These are phyloP conservation scores for Rosellinia necatrix DNA, from an alignment of 2,329 filamentous ascomycete species.

Conservation along the genomic window DNA sequence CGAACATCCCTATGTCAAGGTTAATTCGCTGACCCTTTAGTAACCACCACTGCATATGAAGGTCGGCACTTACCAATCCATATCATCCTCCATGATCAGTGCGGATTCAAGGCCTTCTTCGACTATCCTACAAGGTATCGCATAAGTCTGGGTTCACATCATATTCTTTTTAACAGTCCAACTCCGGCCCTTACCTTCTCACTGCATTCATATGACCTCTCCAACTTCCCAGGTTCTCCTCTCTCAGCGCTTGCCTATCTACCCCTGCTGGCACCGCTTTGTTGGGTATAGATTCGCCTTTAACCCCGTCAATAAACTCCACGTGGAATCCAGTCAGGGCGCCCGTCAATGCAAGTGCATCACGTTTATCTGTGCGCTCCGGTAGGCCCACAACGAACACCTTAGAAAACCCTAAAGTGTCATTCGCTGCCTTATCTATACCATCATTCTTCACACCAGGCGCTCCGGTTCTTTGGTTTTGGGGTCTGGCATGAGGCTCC, in stretches of 20 bases:
- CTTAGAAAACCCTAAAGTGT: conserved; percentile 40
- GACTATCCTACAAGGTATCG: conserved; percentile 36
- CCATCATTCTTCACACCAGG: not conserved
- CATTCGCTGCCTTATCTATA: conserved; percentile 28
- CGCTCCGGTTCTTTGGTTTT: not conserved
- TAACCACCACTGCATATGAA: not conserved
- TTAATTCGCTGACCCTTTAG: not conserved
- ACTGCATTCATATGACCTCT: conserved; percentile 47
- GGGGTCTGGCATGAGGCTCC: not conserved
- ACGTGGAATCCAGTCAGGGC: conserved; percentile 48
- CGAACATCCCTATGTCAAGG: conserved; percentile 38
- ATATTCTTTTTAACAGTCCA: not conserved
- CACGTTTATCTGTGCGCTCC: conserved; percentile 53
- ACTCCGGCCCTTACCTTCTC: conserved; percentile 29
- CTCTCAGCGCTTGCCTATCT: conserved; percentile 34
- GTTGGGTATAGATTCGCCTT: conserved; percentile 45
- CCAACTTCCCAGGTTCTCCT: conserved; percentile 48
- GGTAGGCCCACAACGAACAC: conserved; percentile 51
- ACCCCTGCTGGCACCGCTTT: conserved; percentile 47
- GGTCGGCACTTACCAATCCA: conserved; percentile 41
- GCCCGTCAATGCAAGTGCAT: conserved; percentile 50
- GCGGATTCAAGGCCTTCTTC: conserved; percentile 43
- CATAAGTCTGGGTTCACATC: not conserved
- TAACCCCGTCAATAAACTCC: conserved; percentile 50
- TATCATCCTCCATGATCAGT: conserved; percentile 47